Evolutionary conservation across 345 rosid genomes (phyloP).

Genomic region (Excoecaria cochinchinensis): DNA sequence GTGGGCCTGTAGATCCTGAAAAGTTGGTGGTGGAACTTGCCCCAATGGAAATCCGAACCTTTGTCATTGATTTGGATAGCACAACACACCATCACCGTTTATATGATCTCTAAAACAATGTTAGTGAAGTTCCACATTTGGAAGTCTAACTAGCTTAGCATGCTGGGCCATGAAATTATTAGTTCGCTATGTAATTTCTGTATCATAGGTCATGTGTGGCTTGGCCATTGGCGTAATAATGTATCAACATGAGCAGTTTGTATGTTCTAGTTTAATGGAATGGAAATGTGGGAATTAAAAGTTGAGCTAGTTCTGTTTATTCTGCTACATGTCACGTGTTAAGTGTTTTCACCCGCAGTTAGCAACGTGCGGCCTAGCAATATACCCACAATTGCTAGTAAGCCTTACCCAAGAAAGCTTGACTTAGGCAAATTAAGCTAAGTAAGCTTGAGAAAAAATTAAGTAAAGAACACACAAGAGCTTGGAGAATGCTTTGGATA

Average conservation of each 20-base stretch:
- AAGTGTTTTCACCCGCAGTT: no score
- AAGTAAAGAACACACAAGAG: no score
- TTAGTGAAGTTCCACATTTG: neutral
- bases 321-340: no score
- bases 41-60: conserved; percentile 94
- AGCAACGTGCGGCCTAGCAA: no score
- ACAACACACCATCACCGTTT: neutral
- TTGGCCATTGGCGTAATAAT: no score
- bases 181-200: neutral
- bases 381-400: no score
- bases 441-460: no score
- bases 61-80: conserved; percentile 36
- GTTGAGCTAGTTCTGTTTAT: neutral
- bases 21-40: conserved; percentile 74
- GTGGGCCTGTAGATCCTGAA: conserved; percentile 53
- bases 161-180: neutral
- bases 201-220: neutral
- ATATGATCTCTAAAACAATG: neutral
- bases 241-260: neutral
- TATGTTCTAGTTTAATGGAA: neutral
- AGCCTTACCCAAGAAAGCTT: no score
- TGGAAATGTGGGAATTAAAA: neutral
- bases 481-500: no score
- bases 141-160: neutral
- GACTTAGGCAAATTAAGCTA: no score